Base-by-base conservation (phyloP, 2,329 filamentous ascomycete species). In the Raffaelea albimanens region DNA sequence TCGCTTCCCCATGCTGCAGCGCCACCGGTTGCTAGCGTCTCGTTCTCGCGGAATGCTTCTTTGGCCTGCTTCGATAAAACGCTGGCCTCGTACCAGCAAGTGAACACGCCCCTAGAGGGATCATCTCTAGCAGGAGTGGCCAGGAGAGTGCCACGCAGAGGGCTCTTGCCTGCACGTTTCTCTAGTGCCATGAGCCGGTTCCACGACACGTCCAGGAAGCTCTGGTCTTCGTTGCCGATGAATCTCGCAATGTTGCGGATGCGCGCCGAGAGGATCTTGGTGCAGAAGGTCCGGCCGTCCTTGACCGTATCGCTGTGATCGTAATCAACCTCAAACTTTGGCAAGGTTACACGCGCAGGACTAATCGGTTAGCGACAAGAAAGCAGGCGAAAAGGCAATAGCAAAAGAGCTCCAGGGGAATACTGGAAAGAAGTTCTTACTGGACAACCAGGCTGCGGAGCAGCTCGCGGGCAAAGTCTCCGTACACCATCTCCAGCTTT, bases 1-100 rank as follows among this genome's bases (percentile, higher is more conserved):
- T 54, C 25, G 0, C 33, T 21, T 8, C 52, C 54, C 61, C 62
- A 64, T 2, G 46, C 14, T 0, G 57, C 56, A 46, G 55, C 53
- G 4, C 54, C 55, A 2, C 61, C 62, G 3, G 56, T 2, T 0
- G 33, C 21, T 25, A 63, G 49, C 4, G 21, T 13, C 33, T 55
- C 42, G 46, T 64, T 63, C 40, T 58, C 51, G 5, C 41, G 33
- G 31, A 61, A 58, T 0, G 56, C 42, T 10, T 48, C 48, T 19
- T 63, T 59, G 3, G 56, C 49, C 18, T 51, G 49, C 2, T 45
- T 50, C 2, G 61, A 63, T 9, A 56, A 40, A 21, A 63, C 50
- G 2, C 57, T 58, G 4, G 55, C 59, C 48, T 63, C 58, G 43
- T 61, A 62, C 61, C 60, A 64, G 18, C 55, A 49, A 0, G 53